Evolutionary conservation across 2,329 filamentous ascomycete genomes (phyloP).

Genomic region (Beauveria brongniartii): DNA sequence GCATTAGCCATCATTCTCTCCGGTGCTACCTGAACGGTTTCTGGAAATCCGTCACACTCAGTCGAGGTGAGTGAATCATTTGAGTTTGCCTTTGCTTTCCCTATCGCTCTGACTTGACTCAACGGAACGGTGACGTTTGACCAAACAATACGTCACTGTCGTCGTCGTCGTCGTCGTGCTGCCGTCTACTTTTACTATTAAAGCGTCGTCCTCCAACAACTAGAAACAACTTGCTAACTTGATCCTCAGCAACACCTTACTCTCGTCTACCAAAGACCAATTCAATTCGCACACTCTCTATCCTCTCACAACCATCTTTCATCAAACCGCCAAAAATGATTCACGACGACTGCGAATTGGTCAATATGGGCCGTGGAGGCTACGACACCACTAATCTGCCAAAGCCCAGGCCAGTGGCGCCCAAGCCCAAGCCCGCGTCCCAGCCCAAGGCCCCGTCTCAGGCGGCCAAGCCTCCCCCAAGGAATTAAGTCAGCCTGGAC

Average conservation of each 20-base stretch:
- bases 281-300: background rate
- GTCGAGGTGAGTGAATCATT: constrained; percentile 25
- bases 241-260: constrained; percentile 2
- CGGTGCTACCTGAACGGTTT: constrained; percentile 12
- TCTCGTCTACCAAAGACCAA: background rate
- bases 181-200: background rate
- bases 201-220: background rate
- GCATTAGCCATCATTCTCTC: constrained; percentile 17
- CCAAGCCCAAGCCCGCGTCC: constrained; percentile 26
- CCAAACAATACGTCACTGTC: background rate
- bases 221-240: background rate
- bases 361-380: constrained; percentile 43
- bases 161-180: background rate
- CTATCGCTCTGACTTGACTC: background rate
- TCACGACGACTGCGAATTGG: constrained; percentile 24
- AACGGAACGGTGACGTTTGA: background rate
- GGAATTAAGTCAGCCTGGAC: constrained; percentile 18
- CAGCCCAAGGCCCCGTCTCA: background rate
- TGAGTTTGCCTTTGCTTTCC: constrained; percentile 10
- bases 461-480: too few species aligned
- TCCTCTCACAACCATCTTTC: too few species aligned
- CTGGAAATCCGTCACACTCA: constrained; percentile 20
- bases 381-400: constrained; percentile 44
- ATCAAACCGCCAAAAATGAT: constrained; percentile 26
- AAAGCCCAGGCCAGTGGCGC: constrained; percentile 31